phyloP scores from a whole-genome alignment of 2,329 filamentous ascomycete species.

The Aspergillus vadensis region DNA sequence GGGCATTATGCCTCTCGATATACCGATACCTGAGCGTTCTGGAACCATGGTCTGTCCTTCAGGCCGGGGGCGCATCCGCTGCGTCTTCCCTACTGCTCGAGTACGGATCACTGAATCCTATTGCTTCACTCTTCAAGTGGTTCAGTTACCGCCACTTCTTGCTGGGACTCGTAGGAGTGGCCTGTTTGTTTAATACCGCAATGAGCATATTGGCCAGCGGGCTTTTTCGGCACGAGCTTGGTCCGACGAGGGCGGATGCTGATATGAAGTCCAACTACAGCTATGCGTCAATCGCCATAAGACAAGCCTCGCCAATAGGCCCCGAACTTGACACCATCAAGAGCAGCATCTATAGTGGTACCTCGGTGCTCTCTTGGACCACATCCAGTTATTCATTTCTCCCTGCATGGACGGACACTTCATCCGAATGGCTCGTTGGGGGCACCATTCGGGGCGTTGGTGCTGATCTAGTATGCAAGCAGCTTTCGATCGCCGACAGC shows the following conservation, averaged over 20 bases:
- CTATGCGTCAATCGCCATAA: neutral
- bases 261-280: conserved; percentile 7
- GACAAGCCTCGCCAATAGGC: conserved; percentile 6
- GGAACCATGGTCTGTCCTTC: conserved; percentile 12
- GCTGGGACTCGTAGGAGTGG: conserved; percentile 10
- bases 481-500: conserved; percentile 1
- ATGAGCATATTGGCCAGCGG: conserved; percentile 9
- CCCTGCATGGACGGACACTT: conserved; percentile 12
- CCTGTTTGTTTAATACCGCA: conserved; percentile 10
- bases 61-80: conserved; percentile 9
- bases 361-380: conserved; percentile 19
- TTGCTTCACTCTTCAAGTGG: conserved; percentile 8
- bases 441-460: conserved; percentile 11
- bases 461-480: neutral
- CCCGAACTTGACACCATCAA: conserved; percentile 10
- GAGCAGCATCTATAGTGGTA: conserved; percentile 13
- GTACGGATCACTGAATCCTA: conserved; percentile 10
- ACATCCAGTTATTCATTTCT: conserved; percentile 11
- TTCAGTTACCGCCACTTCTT: conserved; percentile 9
- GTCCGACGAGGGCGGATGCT: neutral
- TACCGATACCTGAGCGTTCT: conserved; percentile 12
- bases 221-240: conserved; percentile 7
- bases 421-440: conserved; percentile 11
- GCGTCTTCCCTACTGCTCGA: conserved; percentile 10
- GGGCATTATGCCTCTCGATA: conserved; percentile 9